Conservation (phyloP, 345 rosid genomes). For the Eutrema yunnanense region DNA sequence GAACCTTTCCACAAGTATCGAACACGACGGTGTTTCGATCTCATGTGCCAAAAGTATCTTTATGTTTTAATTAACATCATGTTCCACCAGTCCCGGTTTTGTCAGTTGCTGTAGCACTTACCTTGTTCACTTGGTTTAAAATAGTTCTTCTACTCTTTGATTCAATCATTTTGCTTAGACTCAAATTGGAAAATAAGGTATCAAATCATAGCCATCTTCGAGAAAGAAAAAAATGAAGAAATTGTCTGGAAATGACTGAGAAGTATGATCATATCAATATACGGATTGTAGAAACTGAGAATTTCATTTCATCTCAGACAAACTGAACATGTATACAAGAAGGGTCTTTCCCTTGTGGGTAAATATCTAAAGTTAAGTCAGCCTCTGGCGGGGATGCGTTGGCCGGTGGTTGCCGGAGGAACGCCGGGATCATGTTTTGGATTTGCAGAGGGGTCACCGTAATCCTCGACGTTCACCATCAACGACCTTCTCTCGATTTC, state of each 20-base stretch:
- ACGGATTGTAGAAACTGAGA: not conserved
- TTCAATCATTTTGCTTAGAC: not conserved
- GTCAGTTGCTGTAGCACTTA: not conserved
- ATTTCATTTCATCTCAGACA: not conserved
- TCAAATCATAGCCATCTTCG: not conserved
- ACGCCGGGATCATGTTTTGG: constrained; percentile 28
- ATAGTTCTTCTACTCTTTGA: not conserved
- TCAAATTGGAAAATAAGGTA: not conserved
- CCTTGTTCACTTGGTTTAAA: not conserved
- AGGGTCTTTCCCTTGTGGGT: not conserved
- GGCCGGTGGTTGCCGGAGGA: constrained; percentile 22
- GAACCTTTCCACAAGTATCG: not conserved
- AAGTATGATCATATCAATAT: not conserved
- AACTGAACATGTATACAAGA: not conserved
- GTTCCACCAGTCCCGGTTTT: not conserved
- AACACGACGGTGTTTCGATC: not conserved
- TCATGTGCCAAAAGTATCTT: not conserved
- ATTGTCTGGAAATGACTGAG: not conserved
- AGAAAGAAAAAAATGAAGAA: not conserved
- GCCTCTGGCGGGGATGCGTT: constrained; percentile 6
- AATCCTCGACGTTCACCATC: constrained; percentile 22
- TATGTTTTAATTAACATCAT: not conserved
- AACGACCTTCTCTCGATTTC: constrained; percentile 4
- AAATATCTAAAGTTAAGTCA: not conserved
- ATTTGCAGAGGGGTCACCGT: constrained; percentile 30